phyloP scores from a whole-genome alignment of 768 basidiomycete species.

The Lentinula sp. region DNA sequence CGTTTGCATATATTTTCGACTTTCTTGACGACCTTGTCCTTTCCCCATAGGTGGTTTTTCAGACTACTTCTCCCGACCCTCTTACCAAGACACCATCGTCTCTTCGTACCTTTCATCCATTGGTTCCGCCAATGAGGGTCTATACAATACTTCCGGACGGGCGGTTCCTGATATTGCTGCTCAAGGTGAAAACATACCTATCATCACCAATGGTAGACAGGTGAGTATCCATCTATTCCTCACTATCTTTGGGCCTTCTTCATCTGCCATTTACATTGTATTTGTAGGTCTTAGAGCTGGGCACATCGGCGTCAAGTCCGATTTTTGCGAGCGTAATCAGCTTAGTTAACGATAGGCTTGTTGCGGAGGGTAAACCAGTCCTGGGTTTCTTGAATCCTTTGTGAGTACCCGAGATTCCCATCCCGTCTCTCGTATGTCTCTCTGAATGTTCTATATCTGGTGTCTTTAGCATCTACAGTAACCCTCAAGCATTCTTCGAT shows the following conservation, averaged over 20 bases:
- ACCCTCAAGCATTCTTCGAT: slow-evolving; percentile 31
- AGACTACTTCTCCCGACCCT: slow-evolving; percentile 26
- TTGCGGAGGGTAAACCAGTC: slow-evolving; percentile 24
- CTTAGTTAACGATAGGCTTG: slow-evolving; percentile 37
- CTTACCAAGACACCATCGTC: slow-evolving; percentile 19
- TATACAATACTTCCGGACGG: slow-evolving; percentile 36
- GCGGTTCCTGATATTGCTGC: slow-evolving; percentile 40
- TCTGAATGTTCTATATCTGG: neutral
- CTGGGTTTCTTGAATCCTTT: slow-evolving; percentile 34
- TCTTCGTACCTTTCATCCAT: slow-evolving; percentile 16
- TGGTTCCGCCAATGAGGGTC: slow-evolving; percentile 29
- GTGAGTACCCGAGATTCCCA: neutral
- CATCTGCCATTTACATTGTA: neutral
- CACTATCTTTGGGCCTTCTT: slow-evolving; percentile 16
- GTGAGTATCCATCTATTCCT: slow-evolving; percentile 17
- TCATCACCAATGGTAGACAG: slow-evolving; percentile 7
- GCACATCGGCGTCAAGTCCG: slow-evolving; percentile 44
- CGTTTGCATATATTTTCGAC: neutral
- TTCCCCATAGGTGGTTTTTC: slow-evolving; percentile 39
- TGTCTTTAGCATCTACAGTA: slow-evolving; percentile 22
- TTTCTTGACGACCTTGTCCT: neutral
- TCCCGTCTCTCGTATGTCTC: no score
- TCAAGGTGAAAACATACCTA: slow-evolving; percentile 21
- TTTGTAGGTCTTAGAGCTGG: slow-evolving; percentile 18
- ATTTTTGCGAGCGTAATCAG: slow-evolving; percentile 40